phyloP scores from a whole-genome alignment of 2,329 filamentous ascomycete species.

The Colletotrichum somersetense region DNA sequence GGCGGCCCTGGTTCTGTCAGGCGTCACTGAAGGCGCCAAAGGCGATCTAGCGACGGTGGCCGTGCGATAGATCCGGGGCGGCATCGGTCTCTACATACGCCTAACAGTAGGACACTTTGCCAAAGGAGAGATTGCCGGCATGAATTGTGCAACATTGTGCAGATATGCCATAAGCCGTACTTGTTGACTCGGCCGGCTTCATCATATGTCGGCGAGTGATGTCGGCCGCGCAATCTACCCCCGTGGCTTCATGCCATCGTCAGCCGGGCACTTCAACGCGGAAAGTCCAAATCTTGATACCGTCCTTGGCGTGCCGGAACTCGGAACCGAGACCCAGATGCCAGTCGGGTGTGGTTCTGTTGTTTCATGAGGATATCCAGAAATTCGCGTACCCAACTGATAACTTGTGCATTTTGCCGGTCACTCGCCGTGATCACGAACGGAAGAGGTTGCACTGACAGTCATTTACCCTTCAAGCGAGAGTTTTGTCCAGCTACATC shows the following conservation, averaged over 20 bases:
- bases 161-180: neutral
- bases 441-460: neutral
- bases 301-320: neutral
- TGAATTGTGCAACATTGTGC: constrained; percentile 14
- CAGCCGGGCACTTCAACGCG: neutral
- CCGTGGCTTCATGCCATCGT: neutral
- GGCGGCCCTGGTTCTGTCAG: constrained; percentile 21
- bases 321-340: neutral
- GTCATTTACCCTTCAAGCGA: neutral
- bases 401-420: neutral
- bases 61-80: constrained; percentile 25
- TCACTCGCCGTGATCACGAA: constrained; percentile 3
- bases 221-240: too few relatives aligned
- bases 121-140: constrained; percentile 24
- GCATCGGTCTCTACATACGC: constrained; percentile 1
- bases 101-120: neutral
- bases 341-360: neutral
- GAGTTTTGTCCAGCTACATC: constrained; percentile 1
- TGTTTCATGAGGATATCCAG: neutral
- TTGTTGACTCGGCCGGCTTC: neutral
- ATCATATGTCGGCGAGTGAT: neutral
- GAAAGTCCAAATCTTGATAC: neutral
- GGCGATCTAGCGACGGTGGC: constrained; percentile 25
- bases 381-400: neutral
- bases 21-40: constrained; percentile 15